phyloP scores from a whole-genome alignment of 257 asterid species.

The Catharanthus roseus region DNA sequence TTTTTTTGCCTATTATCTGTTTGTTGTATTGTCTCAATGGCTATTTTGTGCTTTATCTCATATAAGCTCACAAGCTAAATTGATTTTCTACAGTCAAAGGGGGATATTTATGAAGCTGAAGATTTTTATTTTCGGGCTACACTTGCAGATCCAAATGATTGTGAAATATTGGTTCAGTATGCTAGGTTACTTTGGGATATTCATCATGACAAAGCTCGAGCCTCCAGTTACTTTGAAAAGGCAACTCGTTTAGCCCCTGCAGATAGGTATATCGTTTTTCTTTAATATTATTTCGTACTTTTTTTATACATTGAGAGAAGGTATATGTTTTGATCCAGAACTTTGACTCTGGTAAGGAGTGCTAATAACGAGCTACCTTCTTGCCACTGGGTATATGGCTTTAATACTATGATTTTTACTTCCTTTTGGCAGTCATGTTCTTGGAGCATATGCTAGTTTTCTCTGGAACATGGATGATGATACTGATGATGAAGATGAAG shows the following conservation, averaged over 20 bases:
- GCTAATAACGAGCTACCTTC: too few relatives aligned
- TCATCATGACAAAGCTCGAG: conserved; percentile 49
- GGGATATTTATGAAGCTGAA: conserved; percentile 68
- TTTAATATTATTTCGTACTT: too few relatives aligned
- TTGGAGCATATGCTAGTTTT: conserved; percentile 72
- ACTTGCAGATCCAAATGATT: conserved; percentile 64
- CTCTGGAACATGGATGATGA: conserved; percentile 69
- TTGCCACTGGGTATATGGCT: too few relatives aligned
- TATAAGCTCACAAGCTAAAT: conserved; percentile 3
- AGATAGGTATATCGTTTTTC: conserved; percentile 39
- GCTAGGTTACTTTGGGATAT: conserved; percentile 73
- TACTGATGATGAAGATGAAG: conserved; percentile 28
- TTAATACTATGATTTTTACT: too few relatives aligned
- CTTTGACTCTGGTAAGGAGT: too few relatives aligned
- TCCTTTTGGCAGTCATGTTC: conserved; percentile 56
- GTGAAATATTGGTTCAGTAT: conserved; percentile 42
- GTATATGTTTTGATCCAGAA: too few relatives aligned
- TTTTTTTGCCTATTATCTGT: conserved; percentile 12
- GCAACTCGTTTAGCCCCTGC: conserved; percentile 67
- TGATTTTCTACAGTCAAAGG: conserved; percentile 40
- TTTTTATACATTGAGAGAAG: too few relatives aligned
- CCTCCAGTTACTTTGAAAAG: conserved; percentile 53
- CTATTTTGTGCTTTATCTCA: background rate
- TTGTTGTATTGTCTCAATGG: background rate
- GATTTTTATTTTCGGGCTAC: conserved; percentile 54